Conservation (phyloP, 2,329 filamentous ascomycete species). For the Botrytis squamosa region DNA sequence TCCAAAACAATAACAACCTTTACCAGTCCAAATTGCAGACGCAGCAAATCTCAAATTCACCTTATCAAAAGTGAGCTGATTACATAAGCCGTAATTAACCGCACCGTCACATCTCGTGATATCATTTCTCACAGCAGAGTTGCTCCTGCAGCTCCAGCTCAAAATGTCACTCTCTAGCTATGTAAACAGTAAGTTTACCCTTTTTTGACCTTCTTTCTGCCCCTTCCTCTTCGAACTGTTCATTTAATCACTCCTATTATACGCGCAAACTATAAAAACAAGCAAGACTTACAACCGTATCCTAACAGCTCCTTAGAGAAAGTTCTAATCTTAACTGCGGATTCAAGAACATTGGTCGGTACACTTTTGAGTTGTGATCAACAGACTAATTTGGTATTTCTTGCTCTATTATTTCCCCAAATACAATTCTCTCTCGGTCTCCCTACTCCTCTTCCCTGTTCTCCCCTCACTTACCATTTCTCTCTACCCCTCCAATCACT, state of each 20-base stretch:
- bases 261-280: background rate
- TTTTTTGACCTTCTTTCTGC: background rate
- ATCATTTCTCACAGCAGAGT: conserved; percentile 31
- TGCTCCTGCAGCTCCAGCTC: conserved; percentile 25
- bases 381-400: conserved; percentile 75
- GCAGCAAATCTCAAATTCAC: background rate
- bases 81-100: background rate
- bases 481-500: background rate
- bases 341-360: conserved; percentile 83
- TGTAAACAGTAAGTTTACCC: conserved; percentile 50
- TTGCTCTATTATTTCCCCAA: background rate
- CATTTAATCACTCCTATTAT: background rate
- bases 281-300: conserved; percentile 37
- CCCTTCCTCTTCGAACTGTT: background rate
- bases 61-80: background rate
- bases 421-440: too few relatives aligned
- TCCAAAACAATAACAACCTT: background rate
- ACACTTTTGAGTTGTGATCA: conserved; percentile 84
- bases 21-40: background rate
- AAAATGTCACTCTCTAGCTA: conserved; percentile 53
- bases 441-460: too few relatives aligned
- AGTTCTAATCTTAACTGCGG: conserved; percentile 86
- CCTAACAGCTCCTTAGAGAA: conserved; percentile 64
- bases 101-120: background rate
- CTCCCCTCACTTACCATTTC: background rate